phyloP scores from a whole-genome alignment of 108 stramenopile species.

The Epipyxis sp. region DNA sequence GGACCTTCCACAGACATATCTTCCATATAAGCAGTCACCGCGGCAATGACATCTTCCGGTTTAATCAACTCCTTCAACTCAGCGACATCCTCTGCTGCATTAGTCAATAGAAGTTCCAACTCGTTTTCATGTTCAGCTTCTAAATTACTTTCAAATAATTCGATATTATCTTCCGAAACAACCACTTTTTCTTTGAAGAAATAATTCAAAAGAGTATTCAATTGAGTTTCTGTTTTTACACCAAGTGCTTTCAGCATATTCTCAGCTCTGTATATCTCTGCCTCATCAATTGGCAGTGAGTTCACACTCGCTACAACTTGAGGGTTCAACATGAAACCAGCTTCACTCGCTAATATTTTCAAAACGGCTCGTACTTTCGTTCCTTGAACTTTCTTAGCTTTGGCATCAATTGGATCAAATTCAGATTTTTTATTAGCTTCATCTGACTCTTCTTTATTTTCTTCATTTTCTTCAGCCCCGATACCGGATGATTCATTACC shows the following conservation, averaged over 20 bases:
- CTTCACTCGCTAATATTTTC: conserved; percentile 53
- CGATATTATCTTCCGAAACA: conserved; percentile 6
- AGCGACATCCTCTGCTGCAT: background rate
- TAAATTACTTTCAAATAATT: conserved; percentile 9
- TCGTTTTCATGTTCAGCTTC: conserved; percentile 29
- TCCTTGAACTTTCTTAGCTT: conserved; percentile 43
- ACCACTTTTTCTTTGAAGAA: conserved; percentile 54
- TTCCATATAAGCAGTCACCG: conserved; percentile 19
- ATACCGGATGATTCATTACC: background rate
- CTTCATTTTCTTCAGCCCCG: conserved; percentile 31
- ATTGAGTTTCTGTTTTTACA: conserved; percentile 45
- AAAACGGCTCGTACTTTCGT: conserved; percentile 51
- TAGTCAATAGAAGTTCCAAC: background rate
- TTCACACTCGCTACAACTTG: conserved; percentile 45
- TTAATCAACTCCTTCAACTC: background rate
- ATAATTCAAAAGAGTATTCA: conserved; percentile 52
- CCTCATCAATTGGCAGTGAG: conserved; percentile 40
- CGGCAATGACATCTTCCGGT: conserved; percentile 28
- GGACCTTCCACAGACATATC: conserved; percentile 29
- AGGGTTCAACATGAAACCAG: conserved; percentile 58
- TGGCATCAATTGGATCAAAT: background rate
- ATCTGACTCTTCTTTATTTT: conserved; percentile 21
- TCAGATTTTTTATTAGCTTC: background rate
- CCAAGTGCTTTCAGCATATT: conserved; percentile 56
- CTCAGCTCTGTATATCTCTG: conserved; percentile 53